phyloP scores from a whole-genome alignment of 2,329 filamentous ascomycete genomes.

The Xylaria hypoxylon region DNA sequence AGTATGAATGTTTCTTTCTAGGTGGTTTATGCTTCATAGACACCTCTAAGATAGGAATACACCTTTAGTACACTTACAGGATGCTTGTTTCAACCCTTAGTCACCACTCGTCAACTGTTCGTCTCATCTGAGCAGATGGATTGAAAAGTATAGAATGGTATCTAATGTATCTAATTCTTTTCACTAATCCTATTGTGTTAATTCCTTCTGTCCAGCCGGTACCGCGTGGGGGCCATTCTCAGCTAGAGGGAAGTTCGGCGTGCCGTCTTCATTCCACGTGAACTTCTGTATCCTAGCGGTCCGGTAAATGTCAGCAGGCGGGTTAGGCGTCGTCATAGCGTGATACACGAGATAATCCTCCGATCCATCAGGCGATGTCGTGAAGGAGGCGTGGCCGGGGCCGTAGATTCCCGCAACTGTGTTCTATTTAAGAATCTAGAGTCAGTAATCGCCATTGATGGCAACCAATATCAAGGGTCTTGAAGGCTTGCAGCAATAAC shows the following conservation, averaged over 20 bases:
- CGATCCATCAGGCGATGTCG: slow-evolving; percentile 50
- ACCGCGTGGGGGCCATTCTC: slow-evolving; percentile 52
- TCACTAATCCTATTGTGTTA: slow-evolving; percentile 27
- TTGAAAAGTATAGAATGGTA: not conserved
- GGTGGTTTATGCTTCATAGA: not conserved
- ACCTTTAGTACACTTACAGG: not conserved
- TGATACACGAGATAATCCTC: slow-evolving; percentile 54
- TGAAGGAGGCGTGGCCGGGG: slow-evolving; percentile 53
- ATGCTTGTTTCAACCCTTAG: no score
- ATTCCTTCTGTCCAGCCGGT: slow-evolving; percentile 48
- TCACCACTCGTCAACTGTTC: no score
- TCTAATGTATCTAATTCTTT: not conserved
- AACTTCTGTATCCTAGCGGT: slow-evolving; percentile 52
- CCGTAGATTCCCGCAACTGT: slow-evolving; percentile 49
- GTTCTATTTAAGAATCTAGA: slow-evolving; percentile 38
- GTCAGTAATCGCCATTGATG: not conserved
- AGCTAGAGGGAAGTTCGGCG: slow-evolving; percentile 51
- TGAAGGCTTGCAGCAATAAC: no score
- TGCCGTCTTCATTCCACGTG: slow-evolving; percentile 52
- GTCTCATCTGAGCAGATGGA: no score
- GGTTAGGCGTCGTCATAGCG: slow-evolving; percentile 52
- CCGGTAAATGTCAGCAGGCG: slow-evolving; percentile 49
- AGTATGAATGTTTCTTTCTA: not conserved
- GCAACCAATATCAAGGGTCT: not conserved
- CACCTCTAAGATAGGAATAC: not conserved